phyloP scores from a whole-genome alignment of 2,329 filamentous ascomycete species.

The Colletotrichum theobromicola region DNA sequence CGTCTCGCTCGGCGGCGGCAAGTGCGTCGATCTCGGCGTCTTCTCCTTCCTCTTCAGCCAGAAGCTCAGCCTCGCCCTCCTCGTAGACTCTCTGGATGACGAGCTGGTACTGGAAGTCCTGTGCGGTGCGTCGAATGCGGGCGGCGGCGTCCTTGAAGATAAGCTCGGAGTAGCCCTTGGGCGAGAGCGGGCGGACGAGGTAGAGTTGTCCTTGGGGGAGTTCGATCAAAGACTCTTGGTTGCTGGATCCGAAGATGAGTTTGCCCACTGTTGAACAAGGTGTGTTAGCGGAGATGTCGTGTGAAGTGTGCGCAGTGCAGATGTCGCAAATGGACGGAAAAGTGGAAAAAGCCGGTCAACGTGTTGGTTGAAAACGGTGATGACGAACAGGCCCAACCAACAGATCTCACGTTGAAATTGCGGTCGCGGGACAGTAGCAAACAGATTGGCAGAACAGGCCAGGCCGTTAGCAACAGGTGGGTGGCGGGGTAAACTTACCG shows the following conservation, averaged over 20 bases:
- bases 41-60: slow-evolving; percentile 88
- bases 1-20: slow-evolving; percentile 80
- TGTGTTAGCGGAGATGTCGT: slow-evolving; percentile 5
- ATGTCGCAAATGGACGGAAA: background rate
- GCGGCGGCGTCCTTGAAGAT: slow-evolving; percentile 98
- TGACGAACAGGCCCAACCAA: background rate
- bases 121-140: slow-evolving; percentile 88
- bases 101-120: slow-evolving; percentile 97
- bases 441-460: background rate
- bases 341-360: background rate
- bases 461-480: background rate
- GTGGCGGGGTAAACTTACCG: slow-evolving; percentile 33
- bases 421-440: background rate
- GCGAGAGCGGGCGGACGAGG: slow-evolving; percentile 91
- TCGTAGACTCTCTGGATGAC: slow-evolving; percentile 97
- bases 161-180: slow-evolving; percentile 97
- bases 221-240: slow-evolving; percentile 92
- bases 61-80: slow-evolving; percentile 91
- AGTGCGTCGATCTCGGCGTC: slow-evolving; percentile 80
- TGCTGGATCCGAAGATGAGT: slow-evolving; percentile 85
- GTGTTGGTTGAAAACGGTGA: background rate
- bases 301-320: background rate
- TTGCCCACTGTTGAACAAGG: slow-evolving; percentile 72
- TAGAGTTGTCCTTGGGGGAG: slow-evolving; percentile 96
- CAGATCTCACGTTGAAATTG: background rate